Evolutionary conservation across 805 yeast genomes (phyloP).

Genomic region (Candida piceae): DNA sequence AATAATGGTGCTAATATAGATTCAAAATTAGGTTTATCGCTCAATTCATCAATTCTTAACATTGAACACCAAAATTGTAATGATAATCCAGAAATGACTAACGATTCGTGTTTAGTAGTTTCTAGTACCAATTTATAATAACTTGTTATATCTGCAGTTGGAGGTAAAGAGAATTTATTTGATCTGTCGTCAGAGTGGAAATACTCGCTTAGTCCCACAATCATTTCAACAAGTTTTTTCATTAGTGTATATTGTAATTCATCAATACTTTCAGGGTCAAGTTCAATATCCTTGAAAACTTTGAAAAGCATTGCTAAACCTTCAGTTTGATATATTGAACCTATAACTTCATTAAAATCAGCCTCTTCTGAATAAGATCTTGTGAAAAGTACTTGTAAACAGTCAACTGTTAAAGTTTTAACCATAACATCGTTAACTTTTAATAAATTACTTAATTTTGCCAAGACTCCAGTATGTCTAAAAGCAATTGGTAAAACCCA

Average conservation of each 20-base stretch:
- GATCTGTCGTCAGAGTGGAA: constrained; percentile 33
- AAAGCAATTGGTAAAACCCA: constrained; percentile 85
- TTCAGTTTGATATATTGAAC: constrained; percentile 65
- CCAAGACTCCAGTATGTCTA: constrained; percentile 58
- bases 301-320: constrained; percentile 67
- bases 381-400: constrained; percentile 83
- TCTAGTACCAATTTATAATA: constrained; percentile 72
- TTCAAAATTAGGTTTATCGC: constrained; percentile 51
- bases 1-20: constrained; percentile 61
- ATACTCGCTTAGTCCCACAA: constrained; percentile 79
- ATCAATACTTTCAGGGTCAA: constrained; percentile 60
- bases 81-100: constrained; percentile 86
- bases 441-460: constrained; percentile 56
- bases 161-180: constrained; percentile 35
- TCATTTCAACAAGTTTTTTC: constrained; percentile 90
- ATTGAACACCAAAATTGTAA: constrained; percentile 93
- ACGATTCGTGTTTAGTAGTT: constrained; percentile 78
- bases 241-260: constrained; percentile 75
- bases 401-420: constrained; percentile 82
- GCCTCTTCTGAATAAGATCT: constrained; percentile 60
- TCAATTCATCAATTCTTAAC: constrained; percentile 71
- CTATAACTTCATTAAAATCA: constrained; percentile 76
- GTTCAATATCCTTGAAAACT: constrained; percentile 57
- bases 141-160: constrained; percentile 54
- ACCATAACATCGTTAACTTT: constrained; percentile 55